Evolutionary conservation across 2,329 filamentous ascomycete genomes (phyloP), one percentile per base, ranked within the genome.

Genomic region (Xylariales sp.): DNA sequence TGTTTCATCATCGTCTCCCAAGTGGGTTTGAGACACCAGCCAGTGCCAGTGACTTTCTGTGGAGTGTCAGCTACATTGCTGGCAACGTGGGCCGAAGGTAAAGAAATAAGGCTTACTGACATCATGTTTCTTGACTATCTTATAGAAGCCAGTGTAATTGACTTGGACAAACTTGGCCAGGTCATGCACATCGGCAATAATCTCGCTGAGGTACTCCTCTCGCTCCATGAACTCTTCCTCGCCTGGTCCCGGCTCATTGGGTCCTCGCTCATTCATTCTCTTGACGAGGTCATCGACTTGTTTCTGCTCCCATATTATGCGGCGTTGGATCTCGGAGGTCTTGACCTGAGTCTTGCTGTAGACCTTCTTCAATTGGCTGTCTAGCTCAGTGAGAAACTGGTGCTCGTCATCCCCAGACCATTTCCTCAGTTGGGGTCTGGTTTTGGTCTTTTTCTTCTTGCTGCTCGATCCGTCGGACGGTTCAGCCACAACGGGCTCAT

Each of bases 51-150:
- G 73, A 86, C 76, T 88, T 98, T 98, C 86, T 93, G 56, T n/a
- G n/a, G n/a, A n/a, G n/a, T n/a, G n/a, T n/a, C n/a, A 15, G 31
- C 4, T 15, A 34, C 11, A 37, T 31, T 12, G 24, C 25, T 20
- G 29, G 55, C 32, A 27, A 27, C n/a, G 47, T 31, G 16, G 32
- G 18, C 29, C 4, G 41, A 10, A 15, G 10, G 12, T n/a, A 16
- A 12, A 8, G 14, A 24, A 24, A 18, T 37, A n/a, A n/a, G n/a
- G n/a, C n/a, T n/a, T n/a, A 70, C 85, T 54, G 65, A 91, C 87
- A 69, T 96, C 93, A 64, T 98, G 93, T 74, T 98, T 98, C 76
- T 98, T 98, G 66, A 98, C 95, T 50, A 98, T 98, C 74, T 98
- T 98, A 72, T 96, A 94, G 63, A 98, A 98, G 4, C 93, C 93